Conservation (phyloP, 176 grass and related monocot species). For the Thinopyrum elongatum region DNA sequence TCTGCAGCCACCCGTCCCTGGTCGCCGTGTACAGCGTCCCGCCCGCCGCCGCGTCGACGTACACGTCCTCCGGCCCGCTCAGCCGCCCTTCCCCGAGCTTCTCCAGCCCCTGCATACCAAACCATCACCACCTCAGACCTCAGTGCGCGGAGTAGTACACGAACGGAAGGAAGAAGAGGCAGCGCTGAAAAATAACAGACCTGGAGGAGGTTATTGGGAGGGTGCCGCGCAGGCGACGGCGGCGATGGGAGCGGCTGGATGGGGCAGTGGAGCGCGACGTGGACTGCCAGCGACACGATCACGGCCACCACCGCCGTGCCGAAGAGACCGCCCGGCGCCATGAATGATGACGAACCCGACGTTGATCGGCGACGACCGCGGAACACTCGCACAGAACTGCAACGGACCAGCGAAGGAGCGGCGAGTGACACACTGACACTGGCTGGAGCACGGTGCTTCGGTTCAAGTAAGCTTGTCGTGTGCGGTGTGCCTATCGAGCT, state of each 20-base stretch:
- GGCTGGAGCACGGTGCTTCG: too few relatives aligned
- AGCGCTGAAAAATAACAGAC: background rate
- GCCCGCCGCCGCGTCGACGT: slow-evolving; percentile 50
- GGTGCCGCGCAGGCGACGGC: slow-evolving; percentile 4
- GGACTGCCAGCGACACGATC: slow-evolving; percentile 8
- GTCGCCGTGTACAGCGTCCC: slow-evolving; percentile 53
- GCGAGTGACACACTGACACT: too few relatives aligned
- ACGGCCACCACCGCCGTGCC: slow-evolving; percentile 16
- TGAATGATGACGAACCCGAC: background rate
- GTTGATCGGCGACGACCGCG: too few relatives aligned
- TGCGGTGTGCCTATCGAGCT: too few relatives aligned
- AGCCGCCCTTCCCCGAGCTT: slow-evolving; percentile 54
- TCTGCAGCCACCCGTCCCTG: slow-evolving; percentile 66
- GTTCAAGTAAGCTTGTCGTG: too few relatives aligned
- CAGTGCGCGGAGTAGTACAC: too few relatives aligned
- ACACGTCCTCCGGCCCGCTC: slow-evolving; percentile 59
- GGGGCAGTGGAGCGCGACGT: slow-evolving; percentile 49
- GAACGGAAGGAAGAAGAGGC: too few relatives aligned
- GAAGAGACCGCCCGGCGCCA: background rate
- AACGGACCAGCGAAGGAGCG: too few relatives aligned
- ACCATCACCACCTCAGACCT: background rate
- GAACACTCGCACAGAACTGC: too few relatives aligned
- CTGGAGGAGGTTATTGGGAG: slow-evolving; percentile 57
- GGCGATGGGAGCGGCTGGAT: slow-evolving; percentile 45
- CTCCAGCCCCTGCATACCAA: slow-evolving; percentile 40